These are phyloP conservation scores for Pneumocystis jirovecii DNA, from an alignment of 1,139 yeast species.

Conservation along the genomic window DNA sequence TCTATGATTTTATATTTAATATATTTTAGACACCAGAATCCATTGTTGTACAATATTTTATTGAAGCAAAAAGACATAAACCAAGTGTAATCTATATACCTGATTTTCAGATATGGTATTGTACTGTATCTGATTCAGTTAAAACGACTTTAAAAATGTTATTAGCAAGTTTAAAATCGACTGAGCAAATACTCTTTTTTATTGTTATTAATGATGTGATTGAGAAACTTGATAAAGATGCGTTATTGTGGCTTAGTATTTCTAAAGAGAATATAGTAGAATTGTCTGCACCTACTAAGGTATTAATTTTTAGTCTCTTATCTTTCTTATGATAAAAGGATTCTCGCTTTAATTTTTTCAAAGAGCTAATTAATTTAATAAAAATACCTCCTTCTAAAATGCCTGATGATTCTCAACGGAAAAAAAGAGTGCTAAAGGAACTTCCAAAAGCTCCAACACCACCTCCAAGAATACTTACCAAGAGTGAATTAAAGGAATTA, in stretches of 20 bases:
- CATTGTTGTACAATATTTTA: constrained; percentile 64
- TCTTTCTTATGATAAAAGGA: constrained; percentile 14
- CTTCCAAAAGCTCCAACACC: constrained; percentile 30
- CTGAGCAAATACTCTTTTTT: constrained; percentile 60
- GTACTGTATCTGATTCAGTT: constrained; percentile 52
- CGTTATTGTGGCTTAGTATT: constrained; percentile 40
- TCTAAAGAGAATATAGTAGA: constrained; percentile 34
- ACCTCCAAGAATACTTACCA: constrained; percentile 18
- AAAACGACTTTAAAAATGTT: constrained; percentile 58
- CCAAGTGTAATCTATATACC: constrained; percentile 82
- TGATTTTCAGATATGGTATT: constrained; percentile 63
- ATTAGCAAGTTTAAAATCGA: constrained; percentile 51
- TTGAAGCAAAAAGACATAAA: constrained; percentile 79
- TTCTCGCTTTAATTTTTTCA: constrained; percentile 43
- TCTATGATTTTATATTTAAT: not conserved
- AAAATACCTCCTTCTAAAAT: constrained; percentile 48
- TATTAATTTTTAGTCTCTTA: not conserved
- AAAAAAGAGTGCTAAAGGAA: constrained; percentile 27
- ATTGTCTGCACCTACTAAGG: constrained; percentile 30
- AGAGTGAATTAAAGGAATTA: constrained; percentile 32
- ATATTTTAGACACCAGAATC: constrained; percentile 50
- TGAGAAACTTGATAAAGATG: constrained; percentile 24
- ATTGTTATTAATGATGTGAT: constrained; percentile 52
- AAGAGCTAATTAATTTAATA: constrained; percentile 40
- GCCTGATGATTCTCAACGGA: constrained; percentile 25